A percentile compares a stretch with the other conserved stretches of the same genome.
phyloP scores from a whole-genome alignment of 2,329 filamentous ascomycete genomes.

The Colletotrichum theobromicola region DNA sequence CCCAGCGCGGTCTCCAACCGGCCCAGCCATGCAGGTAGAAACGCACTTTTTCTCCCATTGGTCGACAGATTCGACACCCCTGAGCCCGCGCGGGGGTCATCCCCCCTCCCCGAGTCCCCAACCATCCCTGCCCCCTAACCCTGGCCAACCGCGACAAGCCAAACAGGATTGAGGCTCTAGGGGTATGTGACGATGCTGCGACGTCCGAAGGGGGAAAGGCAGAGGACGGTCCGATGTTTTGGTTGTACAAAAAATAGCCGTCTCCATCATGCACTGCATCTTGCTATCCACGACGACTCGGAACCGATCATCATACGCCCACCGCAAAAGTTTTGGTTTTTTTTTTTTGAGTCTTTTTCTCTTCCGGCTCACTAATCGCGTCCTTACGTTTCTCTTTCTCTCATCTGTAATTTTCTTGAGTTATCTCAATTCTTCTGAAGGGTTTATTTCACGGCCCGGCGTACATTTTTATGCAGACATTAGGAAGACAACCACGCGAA shows the following conservation, averaged over 20 bases:
- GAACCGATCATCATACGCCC: not conserved
- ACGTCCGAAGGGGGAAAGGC: not conserved
- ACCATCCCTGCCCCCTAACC: not conserved
- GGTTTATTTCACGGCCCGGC: not conserved
- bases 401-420: not conserved
- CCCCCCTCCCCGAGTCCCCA: not conserved
- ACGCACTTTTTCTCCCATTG: constrained; percentile 4
- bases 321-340: not conserved
- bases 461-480: not conserved
- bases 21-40: not conserved
- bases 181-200: constrained; percentile 15
- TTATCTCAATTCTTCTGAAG: not conserved
- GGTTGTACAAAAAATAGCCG: not conserved
- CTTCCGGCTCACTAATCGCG: not conserved
- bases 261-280: not conserved
- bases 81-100: not conserved
- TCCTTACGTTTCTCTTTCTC: not conserved
- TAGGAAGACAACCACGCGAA: not conserved
- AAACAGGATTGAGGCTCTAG: constrained; percentile 6
- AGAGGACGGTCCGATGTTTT: not conserved
- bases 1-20: not conserved
- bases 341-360: not conserved
- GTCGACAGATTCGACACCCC: not conserved
- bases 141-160: not conserved
- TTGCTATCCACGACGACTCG: not conserved